Percentiles rank a stretch among this genome's conserved stretches.
Conservation (phyloP, 2,329 filamentous ascomycete species). For the Colletotrichum karsti region DNA sequence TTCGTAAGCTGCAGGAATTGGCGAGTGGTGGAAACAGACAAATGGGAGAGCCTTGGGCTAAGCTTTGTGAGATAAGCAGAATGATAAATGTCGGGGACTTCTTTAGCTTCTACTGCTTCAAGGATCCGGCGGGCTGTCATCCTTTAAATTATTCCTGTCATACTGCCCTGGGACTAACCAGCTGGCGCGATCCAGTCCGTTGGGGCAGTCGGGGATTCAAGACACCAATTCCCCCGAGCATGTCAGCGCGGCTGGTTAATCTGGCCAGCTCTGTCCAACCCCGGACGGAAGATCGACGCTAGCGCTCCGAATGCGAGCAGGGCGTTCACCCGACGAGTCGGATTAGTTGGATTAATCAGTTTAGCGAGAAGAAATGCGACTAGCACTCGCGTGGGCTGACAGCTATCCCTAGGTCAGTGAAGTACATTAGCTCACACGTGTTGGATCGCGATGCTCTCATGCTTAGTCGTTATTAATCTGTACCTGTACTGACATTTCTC, state of each 20-base stretch:
- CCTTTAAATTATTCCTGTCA: slow-evolving; percentile 12
- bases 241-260: slow-evolving; percentile 1
- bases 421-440: not conserved
- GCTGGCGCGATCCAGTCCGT: not conserved
- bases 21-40: too few species aligned
- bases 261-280: not conserved
- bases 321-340: not conserved
- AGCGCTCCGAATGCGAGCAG: slow-evolving; percentile 14
- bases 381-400: not conserved
- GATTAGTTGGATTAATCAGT: not conserved
- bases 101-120: too few species aligned
- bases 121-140: not conserved
- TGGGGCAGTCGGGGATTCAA: slow-evolving; percentile 5
- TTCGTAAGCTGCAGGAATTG: too few species aligned
- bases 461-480: not conserved
- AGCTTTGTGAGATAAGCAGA: too few species aligned
- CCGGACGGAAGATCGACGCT: not conserved
- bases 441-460: not conserved
- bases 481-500: not conserved
- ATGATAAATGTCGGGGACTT: too few species aligned
- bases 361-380: slow-evolving; percentile 1
- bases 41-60: too few species aligned
- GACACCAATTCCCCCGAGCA: slow-evolving; percentile 2
- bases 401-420: not conserved
- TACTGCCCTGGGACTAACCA: not conserved